Conservation (phyloP, 202 grass and related monocot genomes). For the Saccharum hybrid region DNA sequence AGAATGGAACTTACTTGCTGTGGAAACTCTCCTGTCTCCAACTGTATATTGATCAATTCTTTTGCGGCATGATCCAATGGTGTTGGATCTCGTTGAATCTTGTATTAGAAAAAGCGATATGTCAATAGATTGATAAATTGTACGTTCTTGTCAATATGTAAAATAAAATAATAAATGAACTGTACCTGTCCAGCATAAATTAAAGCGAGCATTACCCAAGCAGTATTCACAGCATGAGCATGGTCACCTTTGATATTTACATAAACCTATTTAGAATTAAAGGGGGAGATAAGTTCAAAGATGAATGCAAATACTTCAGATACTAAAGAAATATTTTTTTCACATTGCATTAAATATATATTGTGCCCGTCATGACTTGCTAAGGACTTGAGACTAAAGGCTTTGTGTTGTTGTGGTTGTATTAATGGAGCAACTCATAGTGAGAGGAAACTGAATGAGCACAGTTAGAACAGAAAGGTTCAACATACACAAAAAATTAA, state of each 20-base stretch:
- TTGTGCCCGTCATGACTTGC: too few species aligned
- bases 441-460: neutral
- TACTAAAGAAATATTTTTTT: neutral
- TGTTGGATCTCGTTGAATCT: constrained; percentile 21
- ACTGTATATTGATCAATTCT: constrained; percentile 18
- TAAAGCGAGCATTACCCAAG: neutral
- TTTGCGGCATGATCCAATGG: constrained; percentile 19
- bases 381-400: too few species aligned
- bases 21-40: constrained; percentile 27
- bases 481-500: neutral
- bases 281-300: neutral
- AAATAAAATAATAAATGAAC: neutral
- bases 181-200: neutral
- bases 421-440: neutral
- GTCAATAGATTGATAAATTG: neutral
- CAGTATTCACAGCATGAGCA: neutral
- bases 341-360: neutral
- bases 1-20: constrained; percentile 13
- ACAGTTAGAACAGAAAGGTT: too few species aligned
- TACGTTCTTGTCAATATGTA: neutral
- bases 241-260: neutral
- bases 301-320: neutral
- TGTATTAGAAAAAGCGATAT: neutral
- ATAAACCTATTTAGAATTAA: neutral
- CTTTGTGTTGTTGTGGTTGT: too few species aligned